Evolutionary conservation across 2,329 filamentous ascomycete genomes (phyloP), one percentile per base, ranked within the genome.

Genomic region (Macrophomina pseudophaseolina): DNA sequence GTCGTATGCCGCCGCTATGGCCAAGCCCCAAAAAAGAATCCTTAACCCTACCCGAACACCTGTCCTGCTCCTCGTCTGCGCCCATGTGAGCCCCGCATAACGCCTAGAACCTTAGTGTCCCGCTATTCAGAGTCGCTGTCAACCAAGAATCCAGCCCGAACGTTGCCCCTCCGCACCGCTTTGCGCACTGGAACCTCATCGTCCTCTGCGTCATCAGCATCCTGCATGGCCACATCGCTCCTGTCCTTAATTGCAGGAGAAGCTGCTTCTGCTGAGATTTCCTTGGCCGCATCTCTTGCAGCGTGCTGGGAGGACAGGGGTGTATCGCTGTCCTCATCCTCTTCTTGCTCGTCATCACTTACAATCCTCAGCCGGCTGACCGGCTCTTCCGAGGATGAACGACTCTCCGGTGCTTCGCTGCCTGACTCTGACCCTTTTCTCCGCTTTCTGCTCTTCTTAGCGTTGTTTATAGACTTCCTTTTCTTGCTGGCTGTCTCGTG

Each of bases 101-200:
- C 63, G 63, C 63, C 35, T 18, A 65, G 9, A 53, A 5, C 30
- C 6, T 8, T 38, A 14, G 42, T 53, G 38, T 30, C 11, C 46
- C 48, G 28, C 64, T 72, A 80, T 67, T 80, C 78, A 32, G 77
- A 79, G 71, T 82, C 81, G 66, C 81, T 81, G 54, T 81, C 80
- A 71, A 82, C 72, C 46, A 83, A 71, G 68, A 83, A 82, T 0
- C 79, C 80, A 44, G 78, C 81, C 62, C 80, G 73, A 49, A 74
- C 74, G 28, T 65, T 65, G 56, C 72, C 77, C 35, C 80, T 76
- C 46, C 76, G 76, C 16, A 72, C 71, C 14, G 74, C 72, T 63
- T 78, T 78, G 8, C 74, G 72, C 14, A 74, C 71, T 18, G 76
- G 74, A 54, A 76, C 42, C 16, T 79, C 78, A 5, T 82, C 80